These are phyloP conservation scores for Epichloe festucae DNA, from an alignment of 2,329 filamentous ascomycete species.

Conservation along the genomic window DNA sequence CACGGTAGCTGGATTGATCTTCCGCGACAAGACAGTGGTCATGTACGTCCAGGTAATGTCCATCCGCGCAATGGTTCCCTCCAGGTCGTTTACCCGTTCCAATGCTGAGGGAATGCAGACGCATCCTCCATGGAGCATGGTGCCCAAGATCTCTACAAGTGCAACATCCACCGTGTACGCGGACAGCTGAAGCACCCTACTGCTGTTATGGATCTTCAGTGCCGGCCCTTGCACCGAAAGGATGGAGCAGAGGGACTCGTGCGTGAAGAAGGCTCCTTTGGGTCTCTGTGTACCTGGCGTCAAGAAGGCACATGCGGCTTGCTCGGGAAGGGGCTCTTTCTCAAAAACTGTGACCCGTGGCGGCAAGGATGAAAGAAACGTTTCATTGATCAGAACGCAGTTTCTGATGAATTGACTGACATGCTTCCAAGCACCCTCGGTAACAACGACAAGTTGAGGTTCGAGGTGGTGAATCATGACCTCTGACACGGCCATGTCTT, in stretches of 20 bases:
- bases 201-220: slow-evolving; percentile 33
- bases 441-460: slow-evolving; percentile 30
- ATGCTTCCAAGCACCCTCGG: slow-evolving; percentile 27
- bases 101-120: slow-evolving; percentile 42
- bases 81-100: slow-evolving; percentile 36
- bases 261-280: slow-evolving; percentile 50
- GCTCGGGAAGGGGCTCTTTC: slow-evolving; percentile 25
- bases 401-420: slow-evolving; percentile 27
- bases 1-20: slow-evolving; percentile 23
- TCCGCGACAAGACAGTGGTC: slow-evolving; percentile 44
- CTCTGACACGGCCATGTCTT: slow-evolving; percentile 27
- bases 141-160: slow-evolving; percentile 37
- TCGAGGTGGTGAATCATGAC: slow-evolving; percentile 30
- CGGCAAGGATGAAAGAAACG: slow-evolving; percentile 24
- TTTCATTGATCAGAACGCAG: slow-evolving; percentile 29
- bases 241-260: slow-evolving; percentile 42
- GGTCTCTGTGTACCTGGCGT: slow-evolving; percentile 36
- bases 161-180: slow-evolving; percentile 41
- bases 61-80: slow-evolving; percentile 35
- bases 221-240: slow-evolving; percentile 37
- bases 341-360: slow-evolving; percentile 17
- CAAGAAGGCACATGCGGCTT: slow-evolving; percentile 49
- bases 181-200: slow-evolving; percentile 44
- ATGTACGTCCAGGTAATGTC: slow-evolving; percentile 40
- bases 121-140: slow-evolving; percentile 42